Percentiles rank a stretch among this genome's conserved stretches.
These are phyloP conservation scores for Saksenaea oblongispora DNA, from an alignment of 371 early-diverging fungal species.

Conservation along the genomic window DNA sequence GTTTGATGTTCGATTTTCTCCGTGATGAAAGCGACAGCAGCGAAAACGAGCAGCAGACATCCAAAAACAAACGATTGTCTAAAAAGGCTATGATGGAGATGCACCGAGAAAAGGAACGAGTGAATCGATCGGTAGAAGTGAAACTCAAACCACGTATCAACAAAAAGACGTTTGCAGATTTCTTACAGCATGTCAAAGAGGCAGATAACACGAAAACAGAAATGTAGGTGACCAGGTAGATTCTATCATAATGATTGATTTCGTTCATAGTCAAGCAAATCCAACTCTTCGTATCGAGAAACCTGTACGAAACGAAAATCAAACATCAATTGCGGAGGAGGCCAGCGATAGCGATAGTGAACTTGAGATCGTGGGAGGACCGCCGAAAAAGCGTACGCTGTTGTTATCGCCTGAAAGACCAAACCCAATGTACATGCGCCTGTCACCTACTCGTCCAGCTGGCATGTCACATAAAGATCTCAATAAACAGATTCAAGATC, in stretches of 20 bases:
- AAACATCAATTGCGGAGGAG: background rate
- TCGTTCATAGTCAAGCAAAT: background rate
- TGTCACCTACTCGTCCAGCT: slow-evolving; percentile 2
- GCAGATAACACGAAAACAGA: background rate
- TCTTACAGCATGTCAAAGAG: slow-evolving; percentile 14
- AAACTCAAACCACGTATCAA: slow-evolving; percentile 16
- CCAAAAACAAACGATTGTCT: slow-evolving; percentile 7
- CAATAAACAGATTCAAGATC: slow-evolving; percentile 25
- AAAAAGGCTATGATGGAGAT: slow-evolving; percentile 22
- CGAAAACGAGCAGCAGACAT: background rate
- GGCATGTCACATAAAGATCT: slow-evolving; percentile 23
- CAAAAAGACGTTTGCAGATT: slow-evolving; percentile 11
- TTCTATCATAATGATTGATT: background rate
- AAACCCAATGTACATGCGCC: background rate
- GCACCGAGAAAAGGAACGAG: slow-evolving; percentile 25
- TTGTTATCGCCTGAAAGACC: slow-evolving; percentile 13
- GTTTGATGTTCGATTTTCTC: background rate
- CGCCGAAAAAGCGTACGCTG: background rate
- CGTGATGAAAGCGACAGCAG: background rate
- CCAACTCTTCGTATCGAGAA: background rate
- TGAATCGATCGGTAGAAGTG: slow-evolving; percentile 14
- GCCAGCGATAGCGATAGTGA: slow-evolving; percentile 17
- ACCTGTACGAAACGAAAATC: background rate
- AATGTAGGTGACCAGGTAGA: background rate
- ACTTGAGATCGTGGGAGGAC: slow-evolving; percentile 21